Evolutionary conservation across 306 rosid species (phyloP).

Genomic region (Quercus gilva): DNA sequence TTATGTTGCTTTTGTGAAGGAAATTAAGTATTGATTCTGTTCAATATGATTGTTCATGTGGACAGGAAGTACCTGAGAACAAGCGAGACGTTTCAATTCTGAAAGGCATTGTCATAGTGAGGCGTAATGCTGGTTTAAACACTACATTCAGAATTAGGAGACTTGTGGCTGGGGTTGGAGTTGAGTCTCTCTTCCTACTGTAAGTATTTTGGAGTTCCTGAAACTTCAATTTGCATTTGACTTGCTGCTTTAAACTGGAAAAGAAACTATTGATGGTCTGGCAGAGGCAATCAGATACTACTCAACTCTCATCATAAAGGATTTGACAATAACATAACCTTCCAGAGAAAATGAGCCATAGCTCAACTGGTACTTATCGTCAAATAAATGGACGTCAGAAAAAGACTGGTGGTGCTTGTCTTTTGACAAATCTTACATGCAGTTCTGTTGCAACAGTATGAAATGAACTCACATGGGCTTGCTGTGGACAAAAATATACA

Average conservation of each 20-base stretch:
- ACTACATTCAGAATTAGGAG: background rate
- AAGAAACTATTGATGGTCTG: background rate
- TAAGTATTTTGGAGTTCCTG: slow-evolving; percentile 19
- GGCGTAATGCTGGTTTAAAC: slow-evolving; percentile 67
- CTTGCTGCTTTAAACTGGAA: background rate
- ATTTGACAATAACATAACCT: no score
- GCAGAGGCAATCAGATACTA: background rate
- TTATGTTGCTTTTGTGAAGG: background rate
- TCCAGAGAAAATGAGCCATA: background rate
- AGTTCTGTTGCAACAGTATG: background rate
- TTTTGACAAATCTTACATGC: background rate
- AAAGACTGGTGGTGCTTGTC: background rate
- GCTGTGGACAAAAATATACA: background rate
- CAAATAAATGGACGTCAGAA: background rate
- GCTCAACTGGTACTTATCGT: no score
- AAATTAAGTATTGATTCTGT: background rate
- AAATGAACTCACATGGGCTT: background rate
- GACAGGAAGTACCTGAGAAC: slow-evolving; percentile 95
- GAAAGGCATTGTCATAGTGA: slow-evolving; percentile 91
- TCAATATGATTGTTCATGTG: slow-evolving; percentile 4
- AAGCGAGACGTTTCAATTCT: slow-evolving; percentile 74
- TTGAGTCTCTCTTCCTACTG: slow-evolving; percentile 84
- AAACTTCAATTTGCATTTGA: background rate
- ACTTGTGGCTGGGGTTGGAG: slow-evolving; percentile 40
- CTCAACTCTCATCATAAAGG: no score